A percentile compares a stretch with the other conserved stretches of the same genome.
phyloP scores from a whole-genome alignment of 164 flowering plant species.

The Sedum album region DNA sequence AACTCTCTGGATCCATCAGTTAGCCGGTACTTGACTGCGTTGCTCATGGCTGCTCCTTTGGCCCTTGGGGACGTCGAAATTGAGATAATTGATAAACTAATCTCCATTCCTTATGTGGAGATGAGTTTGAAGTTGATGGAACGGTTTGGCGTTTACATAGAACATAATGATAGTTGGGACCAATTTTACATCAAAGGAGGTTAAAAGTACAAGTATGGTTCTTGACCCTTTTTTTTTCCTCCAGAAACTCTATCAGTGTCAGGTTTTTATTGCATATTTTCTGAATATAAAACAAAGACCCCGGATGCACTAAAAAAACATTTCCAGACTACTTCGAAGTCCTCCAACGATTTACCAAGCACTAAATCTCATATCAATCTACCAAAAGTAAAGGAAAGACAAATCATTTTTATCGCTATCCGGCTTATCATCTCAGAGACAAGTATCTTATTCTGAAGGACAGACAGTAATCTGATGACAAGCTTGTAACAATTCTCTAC shows the following conservation, averaged over 20 bases:
- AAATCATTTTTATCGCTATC: neutral
- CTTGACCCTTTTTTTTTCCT: neutral
- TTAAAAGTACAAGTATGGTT: slow-evolving; percentile 86
- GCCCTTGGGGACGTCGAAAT: slow-evolving; percentile 92
- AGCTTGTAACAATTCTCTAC: neutral
- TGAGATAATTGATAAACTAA: slow-evolving; percentile 85
- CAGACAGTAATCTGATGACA: neutral
- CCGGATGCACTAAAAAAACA: slow-evolving; percentile 91
- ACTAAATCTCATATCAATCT: slow-evolving; percentile 20
- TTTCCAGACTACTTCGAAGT: slow-evolving; percentile 97
- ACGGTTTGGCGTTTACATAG: slow-evolving; percentile 73
- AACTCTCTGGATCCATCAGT: slow-evolving; percentile 89
- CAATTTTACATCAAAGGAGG: slow-evolving; percentile 76
- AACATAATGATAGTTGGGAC: slow-evolving; percentile 79
- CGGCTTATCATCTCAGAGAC: neutral
- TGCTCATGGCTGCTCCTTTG: slow-evolving; percentile 97
- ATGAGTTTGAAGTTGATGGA: slow-evolving; percentile 98
- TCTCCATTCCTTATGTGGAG: slow-evolving; percentile 94
- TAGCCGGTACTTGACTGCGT: slow-evolving; percentile 92
- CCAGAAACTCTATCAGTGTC: neutral
- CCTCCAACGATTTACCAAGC: slow-evolving; percentile 53
- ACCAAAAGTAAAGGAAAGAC: neutral
- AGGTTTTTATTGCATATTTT: neutral
- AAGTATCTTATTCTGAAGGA: neutral
- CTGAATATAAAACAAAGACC: slow-evolving; percentile 49